Percentiles rank a stretch among this genome's conserved stretches.
phyloP scores from a whole-genome alignment of 2,329 filamentous ascomycete species.

The Fusarium dimerum region DNA sequence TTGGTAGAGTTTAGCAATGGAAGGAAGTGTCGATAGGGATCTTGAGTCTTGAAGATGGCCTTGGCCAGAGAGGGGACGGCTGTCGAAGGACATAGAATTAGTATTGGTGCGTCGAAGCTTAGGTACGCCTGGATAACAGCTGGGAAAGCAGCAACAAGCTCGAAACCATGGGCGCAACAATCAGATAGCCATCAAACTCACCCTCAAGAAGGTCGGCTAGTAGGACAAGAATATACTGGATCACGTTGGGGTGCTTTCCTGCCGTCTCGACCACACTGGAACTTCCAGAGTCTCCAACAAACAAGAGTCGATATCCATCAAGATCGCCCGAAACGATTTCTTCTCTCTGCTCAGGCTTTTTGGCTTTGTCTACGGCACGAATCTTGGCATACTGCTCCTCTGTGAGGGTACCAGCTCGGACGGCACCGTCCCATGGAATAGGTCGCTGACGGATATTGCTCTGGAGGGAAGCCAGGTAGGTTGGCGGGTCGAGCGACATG shows the following conservation, averaged over 20 bases:
- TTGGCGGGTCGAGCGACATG: constrained; percentile 92
- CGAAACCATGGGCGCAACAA: constrained; percentile 4
- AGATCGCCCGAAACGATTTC: constrained; percentile 80
- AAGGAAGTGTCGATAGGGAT: constrained; percentile 82
- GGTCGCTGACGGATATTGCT: constrained; percentile 96
- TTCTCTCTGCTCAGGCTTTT: constrained; percentile 79
- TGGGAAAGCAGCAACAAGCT: constrained; percentile 1
- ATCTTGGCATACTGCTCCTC: constrained; percentile 95
- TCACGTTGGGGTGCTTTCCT: constrained; percentile 82
- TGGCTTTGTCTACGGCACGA: constrained; percentile 93
- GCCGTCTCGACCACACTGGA: constrained; percentile 79
- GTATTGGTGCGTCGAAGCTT: constrained; percentile 2
- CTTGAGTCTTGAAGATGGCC: constrained; percentile 71
- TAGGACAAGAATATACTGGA: constrained; percentile 93
- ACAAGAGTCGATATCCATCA: constrained; percentile 75
- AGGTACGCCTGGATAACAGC: neutral
- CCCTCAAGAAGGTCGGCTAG: constrained; percentile 84
- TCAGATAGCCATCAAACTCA: constrained; percentile 43
- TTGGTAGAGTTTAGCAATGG: constrained; percentile 81
- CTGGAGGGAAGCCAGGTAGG: constrained; percentile 82
- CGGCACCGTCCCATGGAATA: constrained; percentile 97
- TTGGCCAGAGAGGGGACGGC: constrained; percentile 78
- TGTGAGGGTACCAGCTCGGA: constrained; percentile 88
- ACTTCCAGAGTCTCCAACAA: constrained; percentile 74
- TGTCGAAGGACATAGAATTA: constrained; percentile 41